Percentiles rank a stretch among this genome's conserved stretches.
Conservation (phyloP, 2,329 filamentous ascomycete genomes). For the Pestalotiopsis sp. region DNA sequence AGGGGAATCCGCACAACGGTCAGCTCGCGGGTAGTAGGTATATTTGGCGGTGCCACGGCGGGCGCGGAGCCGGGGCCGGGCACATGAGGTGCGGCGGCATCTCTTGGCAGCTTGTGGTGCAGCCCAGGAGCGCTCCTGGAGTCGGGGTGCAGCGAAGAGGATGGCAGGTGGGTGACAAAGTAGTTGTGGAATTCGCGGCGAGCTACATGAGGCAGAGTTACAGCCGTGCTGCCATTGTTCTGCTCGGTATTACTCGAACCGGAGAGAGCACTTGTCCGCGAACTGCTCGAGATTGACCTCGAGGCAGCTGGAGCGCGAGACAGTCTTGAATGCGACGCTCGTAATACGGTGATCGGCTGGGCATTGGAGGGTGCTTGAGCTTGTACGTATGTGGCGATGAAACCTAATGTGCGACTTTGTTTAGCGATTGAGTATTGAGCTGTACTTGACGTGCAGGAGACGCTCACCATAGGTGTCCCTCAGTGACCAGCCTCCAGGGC, state of each 20-base stretch:
- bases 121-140: conserved; percentile 64
- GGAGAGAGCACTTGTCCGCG: conserved; percentile 13
- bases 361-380: conserved; percentile 22
- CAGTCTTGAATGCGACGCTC: conserved; percentile 12
- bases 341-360: conserved; percentile 10
- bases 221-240: conserved; percentile 4
- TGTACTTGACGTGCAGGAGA: not conserved
- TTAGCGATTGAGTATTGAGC: not conserved
- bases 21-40: conserved; percentile 71
- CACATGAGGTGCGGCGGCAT: conserved; percentile 80
- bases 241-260: conserved; percentile 10
- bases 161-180: conserved; percentile 94
- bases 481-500: conserved; percentile 33
- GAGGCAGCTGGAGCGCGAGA: not conserved
- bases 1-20: conserved; percentile 95
- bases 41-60: conserved; percentile 59
- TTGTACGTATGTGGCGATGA: conserved; percentile 34
- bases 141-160: conserved; percentile 90
- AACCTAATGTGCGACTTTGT: conserved; percentile 24
- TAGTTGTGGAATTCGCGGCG: conserved; percentile 83
- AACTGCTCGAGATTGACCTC: conserved; percentile 18
- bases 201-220: conserved; percentile 16
- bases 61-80: conserved; percentile 56
- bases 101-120: conserved; percentile 84
- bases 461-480: conserved; percentile 35